phyloP scores from a whole-genome alignment of 1,139 yeast genomes.

The Barnettozyma hawaiiensis region DNA sequence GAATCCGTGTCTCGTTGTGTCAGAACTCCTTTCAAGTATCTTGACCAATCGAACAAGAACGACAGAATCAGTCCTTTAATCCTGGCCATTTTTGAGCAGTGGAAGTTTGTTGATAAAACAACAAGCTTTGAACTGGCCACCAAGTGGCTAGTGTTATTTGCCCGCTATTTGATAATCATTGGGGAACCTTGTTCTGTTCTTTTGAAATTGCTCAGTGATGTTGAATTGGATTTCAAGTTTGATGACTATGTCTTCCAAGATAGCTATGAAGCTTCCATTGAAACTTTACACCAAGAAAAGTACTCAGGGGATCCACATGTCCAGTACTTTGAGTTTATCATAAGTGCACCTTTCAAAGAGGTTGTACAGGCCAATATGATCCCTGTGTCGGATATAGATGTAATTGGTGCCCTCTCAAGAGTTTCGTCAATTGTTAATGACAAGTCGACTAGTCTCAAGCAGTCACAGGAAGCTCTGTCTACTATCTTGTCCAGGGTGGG shows the following conservation, averaged over 20 bases:
- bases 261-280: constrained; percentile 14
- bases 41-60: constrained; percentile 52
- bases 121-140: constrained; percentile 27
- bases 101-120: constrained; percentile 45
- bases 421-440: constrained; percentile 30
- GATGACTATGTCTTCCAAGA: constrained; percentile 13
- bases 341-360: constrained; percentile 21
- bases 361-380: constrained; percentile 27
- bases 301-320: background rate
- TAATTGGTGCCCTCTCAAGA: constrained; percentile 40
- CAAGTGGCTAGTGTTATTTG: constrained; percentile 48
- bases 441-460: constrained; percentile 14
- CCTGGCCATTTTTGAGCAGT: constrained; percentile 68
- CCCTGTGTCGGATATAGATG: constrained; percentile 43
- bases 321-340: constrained; percentile 27
- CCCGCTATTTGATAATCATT: constrained; percentile 39
- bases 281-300: background rate
- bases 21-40: constrained; percentile 75
- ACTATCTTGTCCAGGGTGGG: constrained; percentile 36
- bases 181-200: constrained; percentile 49
- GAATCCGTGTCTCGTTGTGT: constrained; percentile 67
- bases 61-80: constrained; percentile 57
- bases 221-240: constrained; percentile 23
- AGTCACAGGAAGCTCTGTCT: constrained; percentile 23
- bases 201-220: constrained; percentile 26